A percentile compares a stretch with the other conserved stretches of the same genome.
Conservation (phyloP, 805 yeast species). For the Pichia kluyveri region DNA sequence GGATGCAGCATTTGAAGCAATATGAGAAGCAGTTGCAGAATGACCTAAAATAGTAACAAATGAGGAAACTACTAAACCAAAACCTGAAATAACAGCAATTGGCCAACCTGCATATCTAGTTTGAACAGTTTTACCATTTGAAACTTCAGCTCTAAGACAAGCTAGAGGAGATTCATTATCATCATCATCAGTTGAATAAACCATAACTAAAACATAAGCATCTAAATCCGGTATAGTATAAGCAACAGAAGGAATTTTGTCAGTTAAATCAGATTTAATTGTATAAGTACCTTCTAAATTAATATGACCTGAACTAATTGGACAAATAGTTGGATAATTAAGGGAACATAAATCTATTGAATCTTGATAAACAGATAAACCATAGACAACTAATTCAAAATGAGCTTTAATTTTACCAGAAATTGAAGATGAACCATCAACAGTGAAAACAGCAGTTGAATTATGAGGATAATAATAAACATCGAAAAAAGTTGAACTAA, state of each 20-base stretch:
- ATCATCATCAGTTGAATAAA: constrained; percentile 42
- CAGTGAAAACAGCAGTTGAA: constrained; percentile 50
- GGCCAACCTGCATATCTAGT: constrained; percentile 93
- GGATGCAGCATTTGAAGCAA: constrained; percentile 92
- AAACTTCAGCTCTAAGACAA: constrained; percentile 80
- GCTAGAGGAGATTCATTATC: constrained; percentile 48
- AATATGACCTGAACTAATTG: constrained; percentile 79
- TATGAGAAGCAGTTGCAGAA: constrained; percentile 89
- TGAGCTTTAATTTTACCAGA: constrained; percentile 62
- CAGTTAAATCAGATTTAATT: constrained; percentile 30
- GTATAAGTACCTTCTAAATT: constrained; percentile 43
- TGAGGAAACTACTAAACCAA: constrained; percentile 84
- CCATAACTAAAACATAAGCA: constrained; percentile 74
- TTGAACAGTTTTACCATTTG: constrained; percentile 91
- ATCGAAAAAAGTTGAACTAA: constrained; percentile 77
- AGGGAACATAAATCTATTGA: constrained; percentile 59
- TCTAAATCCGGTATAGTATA: constrained; percentile 91
- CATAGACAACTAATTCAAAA: constrained; percentile 67
- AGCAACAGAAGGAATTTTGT: constrained; percentile 70
- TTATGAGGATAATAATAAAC: constrained; percentile 65
- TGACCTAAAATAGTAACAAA: constrained; percentile 82
- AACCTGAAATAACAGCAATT: constrained; percentile 81
- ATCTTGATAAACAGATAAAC: constrained; percentile 51
- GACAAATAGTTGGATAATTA: constrained; percentile 54
- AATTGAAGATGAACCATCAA: constrained; percentile 73